A percentile compares a stretch with the other conserved stretches of the same genome.
phyloP scores from a whole-genome alignment of 179 eudicot species.

The Beta corolliflora region DNA sequence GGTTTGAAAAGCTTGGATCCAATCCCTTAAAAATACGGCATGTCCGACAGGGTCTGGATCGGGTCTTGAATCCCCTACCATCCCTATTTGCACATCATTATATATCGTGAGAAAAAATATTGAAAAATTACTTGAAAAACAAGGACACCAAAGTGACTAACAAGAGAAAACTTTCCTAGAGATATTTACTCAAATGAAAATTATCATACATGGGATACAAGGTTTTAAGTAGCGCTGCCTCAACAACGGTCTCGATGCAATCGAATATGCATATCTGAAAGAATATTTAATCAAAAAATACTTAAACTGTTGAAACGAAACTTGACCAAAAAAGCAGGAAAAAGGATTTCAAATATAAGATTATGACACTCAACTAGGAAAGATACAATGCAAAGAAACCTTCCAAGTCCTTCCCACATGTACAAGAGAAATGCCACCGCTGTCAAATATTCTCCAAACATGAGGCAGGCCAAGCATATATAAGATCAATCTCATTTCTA shows the following conservation, averaged over 20 bases:
- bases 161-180: too few relatives aligned
- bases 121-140: too few relatives aligned
- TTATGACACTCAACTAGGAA: conserved; percentile 17
- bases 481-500: not conserved
- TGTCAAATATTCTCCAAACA: not conserved
- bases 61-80: too few relatives aligned
- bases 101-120: too few relatives aligned
- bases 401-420: conserved; percentile 14
- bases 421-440: conserved; percentile 10
- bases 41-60: too few relatives aligned
- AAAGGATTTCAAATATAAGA: not conserved
- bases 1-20: too few relatives aligned
- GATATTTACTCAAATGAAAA: not conserved
- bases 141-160: too few relatives aligned
- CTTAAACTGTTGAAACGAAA: not conserved
- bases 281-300: not conserved
- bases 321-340: not conserved
- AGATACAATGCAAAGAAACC: not conserved
- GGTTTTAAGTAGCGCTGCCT: not conserved
- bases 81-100: too few relatives aligned
- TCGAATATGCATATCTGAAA: not conserved
- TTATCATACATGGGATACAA: not conserved
- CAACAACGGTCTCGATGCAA: not conserved
- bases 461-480: not conserved
- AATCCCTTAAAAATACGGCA: too few relatives aligned